phyloP scores from a whole-genome alignment of 164 flowering plant species.

The Nymphaea colorata region DNA sequence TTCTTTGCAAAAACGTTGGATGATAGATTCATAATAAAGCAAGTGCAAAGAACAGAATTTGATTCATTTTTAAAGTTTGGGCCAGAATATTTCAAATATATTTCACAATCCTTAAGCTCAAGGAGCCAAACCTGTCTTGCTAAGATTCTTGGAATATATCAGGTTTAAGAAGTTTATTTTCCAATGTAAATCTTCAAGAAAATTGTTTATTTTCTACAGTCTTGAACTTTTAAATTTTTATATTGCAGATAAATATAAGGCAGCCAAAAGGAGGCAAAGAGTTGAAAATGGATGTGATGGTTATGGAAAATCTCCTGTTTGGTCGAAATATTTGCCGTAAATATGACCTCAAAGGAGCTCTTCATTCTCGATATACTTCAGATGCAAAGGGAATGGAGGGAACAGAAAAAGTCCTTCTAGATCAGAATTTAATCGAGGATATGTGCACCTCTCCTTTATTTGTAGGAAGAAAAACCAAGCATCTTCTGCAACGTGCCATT shows the following conservation, averaged over 20 bases:
- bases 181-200: neutral
- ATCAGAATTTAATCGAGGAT: constrained; percentile 84
- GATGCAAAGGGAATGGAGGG: constrained; percentile 24
- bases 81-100: constrained; percentile 61
- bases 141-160: constrained; percentile 86
- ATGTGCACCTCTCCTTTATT: constrained; percentile 65
- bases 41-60: constrained; percentile 73
- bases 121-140: constrained; percentile 90
- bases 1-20: constrained; percentile 88
- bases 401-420: constrained; percentile 65
- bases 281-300: constrained; percentile 62
- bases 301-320: constrained; percentile 85
- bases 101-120: constrained; percentile 44
- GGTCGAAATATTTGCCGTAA: constrained; percentile 51
- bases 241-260: constrained; percentile 49
- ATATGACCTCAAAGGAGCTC: constrained; percentile 93
- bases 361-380: constrained; percentile 51
- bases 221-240: neutral
- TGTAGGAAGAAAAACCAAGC: constrained; percentile 54
- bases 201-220: neutral
- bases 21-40: constrained; percentile 82
- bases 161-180: constrained; percentile 34
- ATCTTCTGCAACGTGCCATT: constrained; percentile 59
- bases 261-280: constrained; percentile 62
- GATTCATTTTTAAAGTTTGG: constrained; percentile 82